A percentile compares a stretch with the other conserved stretches of the same genome.
These are phyloP conservation scores for Cochlearia excelsa DNA, from an alignment of 345 rosid genomes.

Conservation along the genomic window DNA sequence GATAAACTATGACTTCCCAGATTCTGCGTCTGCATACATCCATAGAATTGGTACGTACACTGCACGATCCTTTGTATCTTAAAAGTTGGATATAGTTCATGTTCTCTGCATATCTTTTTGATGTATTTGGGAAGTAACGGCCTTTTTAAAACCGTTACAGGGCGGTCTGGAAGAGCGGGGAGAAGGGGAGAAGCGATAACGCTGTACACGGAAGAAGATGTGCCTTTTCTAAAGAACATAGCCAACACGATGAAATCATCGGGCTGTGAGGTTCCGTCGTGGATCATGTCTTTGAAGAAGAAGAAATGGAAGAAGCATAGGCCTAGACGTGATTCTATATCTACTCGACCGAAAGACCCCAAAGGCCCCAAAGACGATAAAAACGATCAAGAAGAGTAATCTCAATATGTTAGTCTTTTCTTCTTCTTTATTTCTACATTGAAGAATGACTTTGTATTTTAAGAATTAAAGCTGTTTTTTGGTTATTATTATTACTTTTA, in stretches of 20 bases:
- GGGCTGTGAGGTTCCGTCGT: conserved; percentile 89
- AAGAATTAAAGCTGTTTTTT: no score
- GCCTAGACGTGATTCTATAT: conserved; percentile 67
- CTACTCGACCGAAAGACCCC: conserved; percentile 62
- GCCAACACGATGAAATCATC: conserved; percentile 82
- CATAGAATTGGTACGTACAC: conserved; percentile 79
- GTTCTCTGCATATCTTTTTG: no score
- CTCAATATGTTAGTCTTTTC: background rate
- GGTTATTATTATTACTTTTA: no score
- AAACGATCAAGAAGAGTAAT: conserved; percentile 19
- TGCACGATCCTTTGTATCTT: background rate
- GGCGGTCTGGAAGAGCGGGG: conserved; percentile 93
- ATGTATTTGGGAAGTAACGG: conserved; percentile 2
- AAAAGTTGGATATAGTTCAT: background rate
- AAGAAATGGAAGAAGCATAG: conserved; percentile 81
- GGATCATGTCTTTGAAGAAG: conserved; percentile 69
- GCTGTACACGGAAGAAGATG: conserved; percentile 74
- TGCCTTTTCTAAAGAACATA: conserved; percentile 69
- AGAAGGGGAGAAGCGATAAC: conserved; percentile 88
- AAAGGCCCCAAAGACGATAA: conserved; percentile 50
- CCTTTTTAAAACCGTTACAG: conserved; percentile 32
- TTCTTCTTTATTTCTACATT: conserved; percentile 1
- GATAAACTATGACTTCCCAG: conserved; percentile 92
- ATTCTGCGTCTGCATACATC: conserved; percentile 83
- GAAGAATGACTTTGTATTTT: no score